Conservation (phyloP, 345 rosid species). For the Pistacia atlantica region DNA sequence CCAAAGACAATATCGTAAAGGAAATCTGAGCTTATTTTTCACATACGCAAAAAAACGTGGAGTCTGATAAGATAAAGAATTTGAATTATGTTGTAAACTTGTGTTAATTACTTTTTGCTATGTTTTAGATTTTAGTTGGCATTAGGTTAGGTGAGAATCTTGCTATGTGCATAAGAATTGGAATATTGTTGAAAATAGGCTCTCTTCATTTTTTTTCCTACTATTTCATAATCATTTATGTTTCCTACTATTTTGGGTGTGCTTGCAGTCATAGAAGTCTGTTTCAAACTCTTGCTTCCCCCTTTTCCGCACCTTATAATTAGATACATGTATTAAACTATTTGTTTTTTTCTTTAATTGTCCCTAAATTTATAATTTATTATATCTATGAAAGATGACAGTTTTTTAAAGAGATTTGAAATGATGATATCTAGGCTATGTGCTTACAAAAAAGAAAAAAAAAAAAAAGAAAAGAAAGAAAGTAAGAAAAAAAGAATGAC, state of each 20-base stretch:
- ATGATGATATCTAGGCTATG: background rate
- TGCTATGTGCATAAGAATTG: too few species aligned
- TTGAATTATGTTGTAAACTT: too few species aligned
- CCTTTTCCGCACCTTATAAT: background rate
- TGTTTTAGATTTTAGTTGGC: background rate
- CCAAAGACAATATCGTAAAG: background rate
- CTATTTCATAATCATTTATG: too few species aligned
- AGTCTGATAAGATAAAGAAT: too few species aligned
- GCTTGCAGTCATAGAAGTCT: background rate
- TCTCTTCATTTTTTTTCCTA: too few species aligned
- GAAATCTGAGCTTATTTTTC: background rate
- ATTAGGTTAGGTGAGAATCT: background rate
- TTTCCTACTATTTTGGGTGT: too few species aligned
- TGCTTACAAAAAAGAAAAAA: background rate
- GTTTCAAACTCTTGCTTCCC: background rate
- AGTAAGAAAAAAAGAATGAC: too few species aligned
- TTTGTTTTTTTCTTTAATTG: background rate
- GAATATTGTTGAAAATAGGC: background rate
- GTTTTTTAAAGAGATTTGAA: background rate
- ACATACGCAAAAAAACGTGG: too few species aligned
- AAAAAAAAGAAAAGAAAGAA: too few species aligned
- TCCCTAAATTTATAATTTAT: background rate
- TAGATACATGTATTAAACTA: background rate
- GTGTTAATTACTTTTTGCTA: background rate
- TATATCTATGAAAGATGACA: background rate